Evolutionary conservation across 441 rosid species (phyloP), one percentile per base, ranked within the genome.

Genomic region (Arabidopsis hybrid): DNA sequence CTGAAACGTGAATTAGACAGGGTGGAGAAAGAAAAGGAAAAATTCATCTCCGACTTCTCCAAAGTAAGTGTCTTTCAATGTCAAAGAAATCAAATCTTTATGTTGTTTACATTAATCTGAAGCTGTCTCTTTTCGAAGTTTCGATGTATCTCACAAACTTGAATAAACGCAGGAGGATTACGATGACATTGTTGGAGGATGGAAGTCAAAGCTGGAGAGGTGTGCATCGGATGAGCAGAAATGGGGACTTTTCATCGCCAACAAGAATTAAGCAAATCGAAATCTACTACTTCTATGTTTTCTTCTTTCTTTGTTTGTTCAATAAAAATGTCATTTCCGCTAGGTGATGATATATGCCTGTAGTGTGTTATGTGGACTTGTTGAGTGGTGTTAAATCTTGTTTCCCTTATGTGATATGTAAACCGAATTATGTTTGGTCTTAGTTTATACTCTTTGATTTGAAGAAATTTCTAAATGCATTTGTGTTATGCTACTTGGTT

Each of bases 241-340:
- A 51, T 95, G 99, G 99, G 97, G 98, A 34, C 83, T 95, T 58
- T 93, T 95, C 87, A 64, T 91, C 13, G 97, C 99, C 61, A 67
- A 52, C 56, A 72, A 78, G 81, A 78, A 61, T 0, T 60, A 56
- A 61, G 13, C 52, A 31, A 31, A 56, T 29, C 52, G 11, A 21
- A 50, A 34, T 29, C 17, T 7, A 16, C 53, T 34, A 8, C 29
- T 46, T n/a, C 55, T 8, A 31, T 40, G 1, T 42, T 5, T 65
- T 55, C 0, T 53, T 11, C 40, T 34, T 63, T 42, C 53, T 42
- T 7, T 12, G 9, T 52, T 26, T 56, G 39, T 71, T 52, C 45
- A 59, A 52, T 51, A 63, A 76, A 49, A 4, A 39, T 52, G 17
- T 65, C 80, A 40, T 32, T 34, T 31, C 3, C 53, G 26, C 10